A percentile compares a stretch with the other conserved stretches of the same genome.
These are phyloP conservation scores for Craspedostauros australis DNA, from an alignment of 108 stramenopile genomes.

Conservation along the genomic window DNA sequence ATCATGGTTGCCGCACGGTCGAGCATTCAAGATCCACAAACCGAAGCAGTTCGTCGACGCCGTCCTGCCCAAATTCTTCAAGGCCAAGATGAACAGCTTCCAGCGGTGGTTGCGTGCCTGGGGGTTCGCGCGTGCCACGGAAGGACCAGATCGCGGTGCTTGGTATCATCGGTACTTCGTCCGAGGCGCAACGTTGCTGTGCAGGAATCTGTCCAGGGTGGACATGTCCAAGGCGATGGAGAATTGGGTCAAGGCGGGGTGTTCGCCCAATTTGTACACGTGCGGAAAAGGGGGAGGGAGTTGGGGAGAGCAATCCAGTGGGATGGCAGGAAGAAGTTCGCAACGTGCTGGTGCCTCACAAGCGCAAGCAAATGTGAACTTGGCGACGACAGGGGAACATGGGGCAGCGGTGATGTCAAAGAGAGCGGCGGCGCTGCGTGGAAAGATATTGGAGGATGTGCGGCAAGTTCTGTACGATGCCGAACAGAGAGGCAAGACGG, in stretches of 20 bases:
- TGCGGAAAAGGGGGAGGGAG: conserved; percentile 7
- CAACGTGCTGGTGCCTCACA: too few relatives aligned
- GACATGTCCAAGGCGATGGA: conserved; percentile 28
- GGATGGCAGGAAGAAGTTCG: too few relatives aligned
- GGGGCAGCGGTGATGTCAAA: background rate
- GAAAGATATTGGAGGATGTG: conserved; percentile 20
- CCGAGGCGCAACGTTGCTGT: conserved; percentile 16
- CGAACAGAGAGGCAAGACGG: conserved; percentile 34
- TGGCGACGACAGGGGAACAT: too few relatives aligned
- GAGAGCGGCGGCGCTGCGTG: conserved; percentile 1
- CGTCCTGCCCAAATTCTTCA: conserved; percentile 24
- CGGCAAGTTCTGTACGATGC: conserved; percentile 47
- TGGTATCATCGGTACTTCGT: conserved; percentile 44
- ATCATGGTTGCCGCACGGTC: conserved; percentile 63
- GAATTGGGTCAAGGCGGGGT: conserved; percentile 15
- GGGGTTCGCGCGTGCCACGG: conserved; percentile 57
- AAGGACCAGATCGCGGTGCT: conserved; percentile 21
- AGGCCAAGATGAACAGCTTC: conserved; percentile 19
- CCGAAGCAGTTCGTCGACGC: conserved; percentile 46
- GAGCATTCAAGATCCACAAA: conserved; percentile 67
- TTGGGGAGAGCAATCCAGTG: background rate
- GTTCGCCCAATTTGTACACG: conserved; percentile 18
- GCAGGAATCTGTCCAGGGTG: conserved; percentile 5
- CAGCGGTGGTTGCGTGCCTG: conserved; percentile 58
- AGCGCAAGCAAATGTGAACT: too few relatives aligned